Percentiles rank a stretch among this genome's conserved stretches.
Conservation (phyloP, 2,329 filamentous ascomycete species). For the Phialophora verrucosa region DNA sequence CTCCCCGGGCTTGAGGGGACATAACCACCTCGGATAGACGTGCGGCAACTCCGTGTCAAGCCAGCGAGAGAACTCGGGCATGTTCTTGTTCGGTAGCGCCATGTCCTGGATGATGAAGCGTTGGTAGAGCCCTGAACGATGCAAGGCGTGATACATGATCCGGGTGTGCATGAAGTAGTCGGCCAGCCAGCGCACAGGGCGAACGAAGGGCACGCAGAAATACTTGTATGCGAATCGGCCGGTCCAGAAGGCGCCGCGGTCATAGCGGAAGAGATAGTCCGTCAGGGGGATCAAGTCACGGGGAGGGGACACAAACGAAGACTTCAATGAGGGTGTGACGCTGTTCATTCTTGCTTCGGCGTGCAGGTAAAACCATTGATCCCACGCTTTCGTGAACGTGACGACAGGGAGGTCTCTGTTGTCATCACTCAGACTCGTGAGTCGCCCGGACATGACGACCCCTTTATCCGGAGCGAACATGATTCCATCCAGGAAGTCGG, state of each 20-base stretch:
- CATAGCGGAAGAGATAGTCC: slow-evolving; percentile 56
- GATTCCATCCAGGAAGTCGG: slow-evolving; percentile 58
- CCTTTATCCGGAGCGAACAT: slow-evolving; percentile 55
- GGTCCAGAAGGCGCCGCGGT: slow-evolving; percentile 70
- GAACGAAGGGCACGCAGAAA: slow-evolving; percentile 66
- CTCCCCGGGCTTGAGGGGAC: slow-evolving; percentile 50
- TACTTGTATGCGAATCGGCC: slow-evolving; percentile 66
- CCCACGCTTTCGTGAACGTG: slow-evolving; percentile 43
- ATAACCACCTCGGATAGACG: slow-evolving; percentile 65
- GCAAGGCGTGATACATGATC: slow-evolving; percentile 67
- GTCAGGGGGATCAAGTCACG: slow-evolving; percentile 43
- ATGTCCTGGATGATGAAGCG: slow-evolving; percentile 69
- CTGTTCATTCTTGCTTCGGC: slow-evolving; percentile 29
- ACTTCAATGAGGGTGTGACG: background rate
- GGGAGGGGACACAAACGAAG: background rate
- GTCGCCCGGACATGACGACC: slow-evolving; percentile 65
- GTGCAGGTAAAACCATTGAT: slow-evolving; percentile 61
- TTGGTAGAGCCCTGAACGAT: slow-evolving; percentile 61
- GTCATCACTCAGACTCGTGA: slow-evolving; percentile 54
- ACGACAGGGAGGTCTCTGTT: slow-evolving; percentile 20
- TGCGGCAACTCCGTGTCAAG: slow-evolving; percentile 49
- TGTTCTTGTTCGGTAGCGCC: slow-evolving; percentile 60
- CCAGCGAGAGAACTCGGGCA: slow-evolving; percentile 60
- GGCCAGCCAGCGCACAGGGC: slow-evolving; percentile 62
- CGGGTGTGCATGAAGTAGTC: slow-evolving; percentile 67